Evolutionary conservation across 345 rosid species (phyloP), one percentile per base, ranked within the genome.

Genomic region (Salix arbutifolia): DNA sequence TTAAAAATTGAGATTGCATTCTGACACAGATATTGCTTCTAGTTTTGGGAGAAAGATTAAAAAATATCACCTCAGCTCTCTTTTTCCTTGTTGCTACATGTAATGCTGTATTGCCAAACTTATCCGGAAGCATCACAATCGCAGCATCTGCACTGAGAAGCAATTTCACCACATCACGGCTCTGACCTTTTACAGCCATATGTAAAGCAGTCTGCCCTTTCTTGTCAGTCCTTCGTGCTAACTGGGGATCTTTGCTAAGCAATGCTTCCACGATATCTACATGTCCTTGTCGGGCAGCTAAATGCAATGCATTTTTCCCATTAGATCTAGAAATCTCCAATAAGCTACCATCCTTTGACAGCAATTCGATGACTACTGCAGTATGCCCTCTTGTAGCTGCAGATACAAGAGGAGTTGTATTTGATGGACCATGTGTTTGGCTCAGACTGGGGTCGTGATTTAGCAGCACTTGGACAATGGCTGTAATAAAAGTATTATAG

Each of bases 131-230:
- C 98, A 92, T 92, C 70, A 96, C 99, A 80, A 96, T 90, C 23
- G 97, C 98, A 19, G 97, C 91, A 90, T 96, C 99, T 35, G 98
- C 98, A 25, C 85, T 91, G 0, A 96, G 97, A 50, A 96, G 97
- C 70, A 91, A 86, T 82, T 84, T 91, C 73, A 96, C 99, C 71
- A 96, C 99, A 77, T 92, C 95, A 26, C 91, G 84, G 81, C 83
- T 96, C 82, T 91, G 96, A 21, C 98, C 98, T 86, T 89, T 96
- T 21, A 96, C 97, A 75, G 99, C 98, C 99, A 92, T 89, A 80
- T 96, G 99, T 83, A 93, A 83, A 28, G 97, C 94, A 38, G 98
- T 96, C 84, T 96, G 98, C 70, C 99, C 97, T 84, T 92, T 96
- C 88, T 86, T 93, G 83, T 96, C 99, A 35, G 90, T 82, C 86